A percentile compares a stretch with the other conserved stretches of the same genome.
These are phyloP conservation scores for Phytophthora macrochlamydospora DNA, from an alignment of 352 stramenopile genomes.

Conservation along the genomic window DNA sequence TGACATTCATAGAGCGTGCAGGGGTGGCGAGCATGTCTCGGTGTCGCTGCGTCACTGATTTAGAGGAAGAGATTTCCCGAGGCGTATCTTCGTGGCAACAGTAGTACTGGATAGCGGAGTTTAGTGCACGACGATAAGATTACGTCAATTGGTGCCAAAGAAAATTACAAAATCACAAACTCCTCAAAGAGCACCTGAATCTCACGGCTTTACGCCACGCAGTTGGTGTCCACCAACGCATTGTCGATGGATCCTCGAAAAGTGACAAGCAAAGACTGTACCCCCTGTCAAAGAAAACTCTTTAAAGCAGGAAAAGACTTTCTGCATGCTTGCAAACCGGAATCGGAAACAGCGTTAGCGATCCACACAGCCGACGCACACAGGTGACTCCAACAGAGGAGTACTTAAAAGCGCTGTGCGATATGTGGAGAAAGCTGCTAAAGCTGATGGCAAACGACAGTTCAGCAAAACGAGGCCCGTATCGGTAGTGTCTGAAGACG, in stretches of 20 bases:
- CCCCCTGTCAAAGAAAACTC: slow-evolving; percentile 22
- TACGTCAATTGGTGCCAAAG: not conserved
- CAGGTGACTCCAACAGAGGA: no score
- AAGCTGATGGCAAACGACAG: not conserved
- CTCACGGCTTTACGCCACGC: slow-evolving; percentile 8
- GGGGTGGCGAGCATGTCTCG: no score
- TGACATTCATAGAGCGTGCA: no score
- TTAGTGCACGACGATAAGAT: no score
- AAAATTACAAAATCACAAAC: not conserved
- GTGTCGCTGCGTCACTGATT: no score
- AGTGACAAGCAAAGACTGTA: slow-evolving; percentile 14
- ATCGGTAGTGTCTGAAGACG: not conserved
- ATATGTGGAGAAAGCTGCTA: not conserved
- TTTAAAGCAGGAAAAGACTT: slow-evolving; percentile 25
- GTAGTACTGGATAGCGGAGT: no score
- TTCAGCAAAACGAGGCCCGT: not conserved
- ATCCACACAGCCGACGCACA: no score
- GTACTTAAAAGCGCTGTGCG: not conserved
- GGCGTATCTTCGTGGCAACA: no score
- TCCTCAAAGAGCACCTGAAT: slow-evolving; percentile 10
- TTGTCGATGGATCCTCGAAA: slow-evolving; percentile 2
- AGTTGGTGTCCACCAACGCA: slow-evolving; percentile 10
- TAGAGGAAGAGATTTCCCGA: no score
- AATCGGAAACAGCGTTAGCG: not conserved
- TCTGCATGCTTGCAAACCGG: not conserved